A percentile compares a stretch with the other conserved stretches of the same genome.
phyloP scores from a whole-genome alignment of 176 grass and related monocot species.

The Neostapfia colusana region DNA sequence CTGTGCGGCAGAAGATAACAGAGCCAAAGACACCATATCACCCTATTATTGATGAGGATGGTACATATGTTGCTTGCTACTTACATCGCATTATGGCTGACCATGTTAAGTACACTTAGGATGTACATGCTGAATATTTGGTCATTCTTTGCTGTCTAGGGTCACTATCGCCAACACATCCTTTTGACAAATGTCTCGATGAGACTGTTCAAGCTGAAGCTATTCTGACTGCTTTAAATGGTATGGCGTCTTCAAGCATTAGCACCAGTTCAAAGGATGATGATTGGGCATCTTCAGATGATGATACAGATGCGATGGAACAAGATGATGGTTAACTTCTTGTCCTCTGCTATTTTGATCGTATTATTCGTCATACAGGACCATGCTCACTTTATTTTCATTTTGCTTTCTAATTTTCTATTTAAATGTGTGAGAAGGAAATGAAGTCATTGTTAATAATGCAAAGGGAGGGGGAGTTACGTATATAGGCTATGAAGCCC shows the following conservation, averaged over 20 bases:
- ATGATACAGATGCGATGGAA: conserved; percentile 72
- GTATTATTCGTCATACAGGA: neutral
- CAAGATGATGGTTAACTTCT: conserved; percentile 68
- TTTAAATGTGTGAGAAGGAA: neutral
- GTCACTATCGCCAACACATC: conserved; percentile 50
- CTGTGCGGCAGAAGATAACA: conserved; percentile 93
- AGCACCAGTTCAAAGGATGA: conserved; percentile 45
- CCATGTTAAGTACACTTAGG: conserved; percentile 23
- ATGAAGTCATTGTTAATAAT: too few species aligned
- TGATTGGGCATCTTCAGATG: conserved; percentile 79
- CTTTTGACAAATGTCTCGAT: conserved; percentile 89
- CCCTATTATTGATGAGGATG: conserved; percentile 92
- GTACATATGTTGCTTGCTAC: conserved; percentile 51
- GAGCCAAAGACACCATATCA: conserved; percentile 97
- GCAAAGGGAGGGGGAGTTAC: too few species aligned
- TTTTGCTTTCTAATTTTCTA: neutral
- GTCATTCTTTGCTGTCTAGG: conserved; percentile 39
- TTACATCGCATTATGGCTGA: conserved; percentile 4
- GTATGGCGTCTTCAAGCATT: conserved; percentile 74
- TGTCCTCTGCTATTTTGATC: conserved; percentile 1
- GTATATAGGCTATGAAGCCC: too few species aligned
- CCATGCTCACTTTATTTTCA: neutral
- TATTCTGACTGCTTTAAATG: conserved; percentile 76
- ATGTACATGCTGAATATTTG: conserved; percentile 1
- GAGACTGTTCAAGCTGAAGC: conserved; percentile 76